These are phyloP conservation scores for Agrocybe praecox DNA, from an alignment of 768 basidiomycete species.

Conservation along the genomic window DNA sequence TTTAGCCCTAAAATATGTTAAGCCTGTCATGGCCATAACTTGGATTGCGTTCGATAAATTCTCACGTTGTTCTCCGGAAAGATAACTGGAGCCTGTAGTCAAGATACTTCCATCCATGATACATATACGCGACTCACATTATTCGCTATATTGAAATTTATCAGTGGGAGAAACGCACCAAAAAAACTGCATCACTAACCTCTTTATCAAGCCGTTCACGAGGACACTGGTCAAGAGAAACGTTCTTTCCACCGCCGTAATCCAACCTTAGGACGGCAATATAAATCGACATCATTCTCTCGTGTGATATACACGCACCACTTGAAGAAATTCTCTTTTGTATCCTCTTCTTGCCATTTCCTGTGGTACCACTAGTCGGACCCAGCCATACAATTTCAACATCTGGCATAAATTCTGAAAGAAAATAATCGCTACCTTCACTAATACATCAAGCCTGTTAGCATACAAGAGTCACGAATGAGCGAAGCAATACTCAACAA, in stretches of 20 bases:
- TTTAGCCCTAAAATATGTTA: constrained; percentile 48
- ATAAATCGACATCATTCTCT: background rate
- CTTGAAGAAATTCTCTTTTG: constrained; percentile 66
- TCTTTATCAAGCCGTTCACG: constrained; percentile 63
- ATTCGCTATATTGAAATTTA: constrained; percentile 36
- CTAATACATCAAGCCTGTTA: constrained; percentile 29
- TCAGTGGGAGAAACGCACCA: background rate
- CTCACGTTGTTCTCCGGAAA: constrained; percentile 59
- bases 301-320: constrained; percentile 38
- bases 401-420: background rate
- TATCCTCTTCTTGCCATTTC: constrained; percentile 60
- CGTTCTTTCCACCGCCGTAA: constrained; percentile 54
- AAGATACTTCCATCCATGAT: background rate
- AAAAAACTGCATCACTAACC: constrained; percentile 26
- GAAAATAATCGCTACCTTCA: constrained; percentile 36
- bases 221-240: constrained; percentile 61
- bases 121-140: constrained; percentile 28
- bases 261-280: constrained; percentile 52
- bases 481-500: constrained; percentile 37
- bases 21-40: background rate
- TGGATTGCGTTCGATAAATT: background rate
- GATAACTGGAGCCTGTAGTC: constrained; percentile 40
- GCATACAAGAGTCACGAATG: background rate
- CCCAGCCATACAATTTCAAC: background rate
- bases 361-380: constrained; percentile 60